Evolutionary conservation across 148 eudicot genomes (phyloP).

Genomic region (Chenopodium suecicum): DNA sequence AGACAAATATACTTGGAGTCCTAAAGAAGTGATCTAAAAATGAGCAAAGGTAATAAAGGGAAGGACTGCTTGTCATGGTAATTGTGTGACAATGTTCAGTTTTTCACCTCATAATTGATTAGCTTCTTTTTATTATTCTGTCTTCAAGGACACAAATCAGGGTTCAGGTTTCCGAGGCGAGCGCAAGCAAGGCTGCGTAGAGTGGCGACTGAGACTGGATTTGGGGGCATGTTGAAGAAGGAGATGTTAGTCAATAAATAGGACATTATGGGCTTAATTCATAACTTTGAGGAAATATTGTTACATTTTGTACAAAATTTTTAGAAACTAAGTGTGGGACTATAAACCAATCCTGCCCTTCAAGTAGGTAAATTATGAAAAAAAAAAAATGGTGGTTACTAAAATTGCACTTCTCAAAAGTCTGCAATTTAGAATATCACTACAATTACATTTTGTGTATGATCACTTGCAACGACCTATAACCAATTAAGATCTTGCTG

Average conservation of each 20-base stretch:
- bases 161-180: too few species aligned
- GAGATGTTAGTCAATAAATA: neutral
- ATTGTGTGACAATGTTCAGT: neutral
- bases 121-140: neutral
- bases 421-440: neutral
- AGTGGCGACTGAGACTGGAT: too few species aligned
- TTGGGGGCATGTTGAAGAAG: too few species aligned
- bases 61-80: neutral
- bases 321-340: neutral
- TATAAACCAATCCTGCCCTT: neutral
- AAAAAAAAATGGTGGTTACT: too few species aligned
- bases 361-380: neutral
- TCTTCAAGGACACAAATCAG: too few species aligned
- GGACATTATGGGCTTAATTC: neutral
- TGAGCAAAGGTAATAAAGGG: too few species aligned
- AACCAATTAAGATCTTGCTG: neutral
- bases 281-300: neutral
- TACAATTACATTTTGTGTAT: neutral
- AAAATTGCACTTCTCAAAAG: too few species aligned
- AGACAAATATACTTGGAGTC: neutral
- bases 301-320: neutral
- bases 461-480: neutral
- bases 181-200: too few species aligned
- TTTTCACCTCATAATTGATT: neutral
- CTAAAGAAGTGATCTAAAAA: constrained; percentile 7